A percentile compares a stretch with the other conserved stretches of the same genome.
These are phyloP conservation scores for Schwanniomyces yamadae DNA, from an alignment of 805 yeast species.

Conservation along the genomic window DNA sequence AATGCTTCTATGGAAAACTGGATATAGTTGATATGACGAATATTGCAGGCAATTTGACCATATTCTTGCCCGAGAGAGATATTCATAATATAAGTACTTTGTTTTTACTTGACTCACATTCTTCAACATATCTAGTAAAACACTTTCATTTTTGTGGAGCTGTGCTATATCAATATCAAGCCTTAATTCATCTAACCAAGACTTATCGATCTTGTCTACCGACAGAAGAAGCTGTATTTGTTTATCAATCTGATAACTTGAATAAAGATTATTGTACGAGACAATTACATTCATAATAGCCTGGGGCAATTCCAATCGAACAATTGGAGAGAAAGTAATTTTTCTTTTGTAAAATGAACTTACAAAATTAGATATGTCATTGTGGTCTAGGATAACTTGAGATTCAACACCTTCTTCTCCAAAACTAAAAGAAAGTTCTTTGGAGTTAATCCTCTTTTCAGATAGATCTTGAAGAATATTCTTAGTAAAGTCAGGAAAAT, in stretches of 20 bases:
- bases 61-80: slow-evolving; percentile 44
- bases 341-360: slow-evolving; percentile 47
- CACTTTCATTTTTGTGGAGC: slow-evolving; percentile 38
- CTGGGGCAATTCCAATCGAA: slow-evolving; percentile 68
- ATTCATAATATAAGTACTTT: slow-evolving; percentile 52
- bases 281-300: slow-evolving; percentile 54
- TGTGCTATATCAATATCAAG: slow-evolving; percentile 23
- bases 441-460: slow-evolving; percentile 6
- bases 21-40: slow-evolving; percentile 40
- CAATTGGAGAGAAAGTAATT: slow-evolving; percentile 84
- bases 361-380: slow-evolving; percentile 36
- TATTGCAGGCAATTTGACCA: slow-evolving; percentile 41
- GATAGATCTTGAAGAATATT: neutral
- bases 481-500: neutral
- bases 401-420: slow-evolving; percentile 14
- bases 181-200: slow-evolving; percentile 25
- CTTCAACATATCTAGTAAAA: slow-evolving; percentile 36
- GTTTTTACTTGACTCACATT: slow-evolving; percentile 34
- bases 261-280: slow-evolving; percentile 42
- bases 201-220: slow-evolving; percentile 25
- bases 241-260: slow-evolving; percentile 18
- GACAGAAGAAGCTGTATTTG: slow-evolving; percentile 19
- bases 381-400: slow-evolving; percentile 24
- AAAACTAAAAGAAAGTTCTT: slow-evolving; percentile 5
- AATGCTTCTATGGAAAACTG: slow-evolving; percentile 69